Base-by-base conservation (phyloP, 345 rosid species). In the Citropsis articulata region DNA sequence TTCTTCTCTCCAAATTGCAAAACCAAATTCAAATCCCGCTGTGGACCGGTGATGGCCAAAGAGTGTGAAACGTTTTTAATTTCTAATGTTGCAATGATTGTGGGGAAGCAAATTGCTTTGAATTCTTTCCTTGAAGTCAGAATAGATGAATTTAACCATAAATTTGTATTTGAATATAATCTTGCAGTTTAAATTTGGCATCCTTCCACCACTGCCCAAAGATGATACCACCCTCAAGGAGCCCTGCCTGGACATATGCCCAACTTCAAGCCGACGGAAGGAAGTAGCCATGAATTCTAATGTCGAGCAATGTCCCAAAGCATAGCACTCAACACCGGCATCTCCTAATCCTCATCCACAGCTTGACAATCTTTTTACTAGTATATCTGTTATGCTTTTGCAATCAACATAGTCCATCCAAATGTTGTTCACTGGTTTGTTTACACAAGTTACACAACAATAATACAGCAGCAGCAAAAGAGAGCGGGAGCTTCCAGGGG, bases 211-310 rank as follows among this genome's bases (percentile, higher is more conserved):
- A 3, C 57, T 7, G 62, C 89, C 87, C 13, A 82, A 85, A 72
- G 89, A 89, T 31, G 98, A 92, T 78, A 77, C 78, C 31, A 72
- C 83, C 36, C 88, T 91, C 75, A 86, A 83, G 68, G 92, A 92
- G 81, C 97, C 96, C 55, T 92, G 99, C 88, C 65, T 92, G 79
- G 93, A 91, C 79, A 84, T 82, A 64, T 93, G 99, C 80, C 90
- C 97, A 13, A 81, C 81, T 63, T 94, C 97, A 19, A 73, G 75
- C 63, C 84, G 87, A 69, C 77, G 91, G 69, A 84, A 77, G 68
- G 74, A 71, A 62, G 70, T 75, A 65, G 55, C 40, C 10, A 45
- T 25, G 27, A 81, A 60, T 50, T 24, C 22, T 1, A 75, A 69
- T 73, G 50, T 72, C 64, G 64, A 59, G 31, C 85, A 82, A 70